Percentiles rank a stretch among this genome's conserved stretches.
phyloP scores from a whole-genome alignment of 2,329 filamentous ascomycete genomes.

The Colletotrichum coccodes region DNA sequence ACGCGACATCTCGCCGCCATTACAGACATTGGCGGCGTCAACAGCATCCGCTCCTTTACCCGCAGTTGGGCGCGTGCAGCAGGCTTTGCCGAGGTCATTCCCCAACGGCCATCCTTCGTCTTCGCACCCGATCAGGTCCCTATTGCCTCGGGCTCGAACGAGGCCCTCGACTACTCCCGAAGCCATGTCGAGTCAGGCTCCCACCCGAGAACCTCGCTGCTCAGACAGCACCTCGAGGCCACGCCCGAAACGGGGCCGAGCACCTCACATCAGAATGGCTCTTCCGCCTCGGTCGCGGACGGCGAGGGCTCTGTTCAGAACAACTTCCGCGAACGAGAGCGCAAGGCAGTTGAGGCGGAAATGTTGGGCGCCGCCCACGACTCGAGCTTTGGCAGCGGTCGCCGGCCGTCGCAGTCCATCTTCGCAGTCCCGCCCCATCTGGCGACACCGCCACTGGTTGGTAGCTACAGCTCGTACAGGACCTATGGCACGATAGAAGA shows the following conservation, averaged over 20 bases:
- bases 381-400: slow-evolving; percentile 40
- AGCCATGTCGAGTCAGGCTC: slow-evolving; percentile 50
- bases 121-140: slow-evolving; percentile 66
- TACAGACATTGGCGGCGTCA: slow-evolving; percentile 85
- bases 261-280: slow-evolving; percentile 20
- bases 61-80: slow-evolving; percentile 92
- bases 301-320: slow-evolving; percentile 18
- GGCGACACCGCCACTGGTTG: slow-evolving; percentile 74
- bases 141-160: slow-evolving; percentile 45
- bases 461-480: slow-evolving; percentile 72
- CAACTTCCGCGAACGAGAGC: slow-evolving; percentile 57
- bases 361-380: slow-evolving; percentile 47
- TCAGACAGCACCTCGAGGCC: slow-evolving; percentile 63
- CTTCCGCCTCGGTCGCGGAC: slow-evolving; percentile 31
- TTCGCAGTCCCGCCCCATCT: slow-evolving; percentile 70
- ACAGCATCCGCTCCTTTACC: slow-evolving; percentile 94
- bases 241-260: slow-evolving; percentile 23
- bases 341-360: slow-evolving; percentile 57
- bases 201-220: slow-evolving; percentile 53
- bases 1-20: slow-evolving; percentile 66
- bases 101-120: slow-evolving; percentile 79
- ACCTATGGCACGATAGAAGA: slow-evolving; percentile 66
- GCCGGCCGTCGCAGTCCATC: slow-evolving; percentile 54
- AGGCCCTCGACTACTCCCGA: slow-evolving; percentile 52
- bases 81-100: slow-evolving; percentile 87